phyloP scores from a whole-genome alignment of 2,329 filamentous ascomycete genomes.

The Cladophialophora immunda region DNA sequence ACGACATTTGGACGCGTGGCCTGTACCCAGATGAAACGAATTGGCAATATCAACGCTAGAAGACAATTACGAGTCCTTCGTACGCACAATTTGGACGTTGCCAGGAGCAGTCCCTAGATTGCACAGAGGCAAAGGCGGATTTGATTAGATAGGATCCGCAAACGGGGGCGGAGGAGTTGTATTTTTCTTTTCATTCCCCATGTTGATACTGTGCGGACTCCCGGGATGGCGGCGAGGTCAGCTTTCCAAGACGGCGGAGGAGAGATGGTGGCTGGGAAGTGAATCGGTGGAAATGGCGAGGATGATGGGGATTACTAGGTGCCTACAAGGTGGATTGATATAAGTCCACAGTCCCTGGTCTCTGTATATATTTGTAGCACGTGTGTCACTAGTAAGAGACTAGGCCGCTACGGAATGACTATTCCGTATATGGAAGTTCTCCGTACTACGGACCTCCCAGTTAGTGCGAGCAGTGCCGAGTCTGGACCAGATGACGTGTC shows the following conservation, averaged over 20 bases:
- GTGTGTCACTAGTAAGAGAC: not conserved
- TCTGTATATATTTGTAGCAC: not conserved
- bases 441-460: not conserved
- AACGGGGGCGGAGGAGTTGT: not conserved
- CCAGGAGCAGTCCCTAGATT: not conserved
- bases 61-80: not conserved
- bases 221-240: slow-evolving; percentile 1
- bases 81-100: not conserved
- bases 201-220: slow-evolving; percentile 4
- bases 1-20: slow-evolving; percentile 3
- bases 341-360: not conserved
- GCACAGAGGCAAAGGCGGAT: not conserved
- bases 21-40: not conserved
- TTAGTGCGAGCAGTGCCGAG: too few species aligned
- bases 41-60: not conserved
- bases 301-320: not conserved
- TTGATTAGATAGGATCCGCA: not conserved
- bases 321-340: too few species aligned
- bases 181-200: not conserved
- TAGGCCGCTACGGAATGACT: not conserved
- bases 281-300: slow-evolving; percentile 23
- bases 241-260: slow-evolving; percentile 5
- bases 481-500: not conserved
- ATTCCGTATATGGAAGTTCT: not conserved
- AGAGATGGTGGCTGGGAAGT: slow-evolving; percentile 13